These are phyloP conservation scores for Suhomyces pyralidae DNA, from an alignment of 805 yeast species.

Conservation along the genomic window DNA sequence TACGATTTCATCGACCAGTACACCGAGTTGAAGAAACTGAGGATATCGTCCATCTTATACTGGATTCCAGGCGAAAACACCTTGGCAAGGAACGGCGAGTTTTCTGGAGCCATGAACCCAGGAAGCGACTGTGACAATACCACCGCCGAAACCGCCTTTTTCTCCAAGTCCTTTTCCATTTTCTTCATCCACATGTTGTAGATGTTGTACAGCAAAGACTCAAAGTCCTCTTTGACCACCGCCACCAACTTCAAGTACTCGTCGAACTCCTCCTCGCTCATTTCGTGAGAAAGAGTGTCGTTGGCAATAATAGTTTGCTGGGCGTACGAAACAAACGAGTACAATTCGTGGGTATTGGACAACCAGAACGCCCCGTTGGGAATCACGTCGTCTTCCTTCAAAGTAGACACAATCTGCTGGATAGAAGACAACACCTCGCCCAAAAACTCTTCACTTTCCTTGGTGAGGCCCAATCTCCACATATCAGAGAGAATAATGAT, in stretches of 20 bases:
- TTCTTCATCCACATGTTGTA: conserved; percentile 97
- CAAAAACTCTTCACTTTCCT: conserved; percentile 85
- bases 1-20: conserved; percentile 92
- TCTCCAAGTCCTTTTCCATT: conserved; percentile 84
- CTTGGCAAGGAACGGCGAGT: conserved; percentile 76
- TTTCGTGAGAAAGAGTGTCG: conserved; percentile 72
- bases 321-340: conserved; percentile 91
- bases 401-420: conserved; percentile 74
- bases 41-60: conserved; percentile 91
- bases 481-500: conserved; percentile 90
- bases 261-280: conserved; percentile 86
- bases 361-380: conserved; percentile 97
- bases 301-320: conserved; percentile 87
- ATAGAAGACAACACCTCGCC: conserved; percentile 87
- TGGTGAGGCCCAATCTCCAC: conserved; percentile 96
- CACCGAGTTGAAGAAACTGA: conserved; percentile 84
- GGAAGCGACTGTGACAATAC: conserved; percentile 93
- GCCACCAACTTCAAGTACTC: conserved; percentile 87
- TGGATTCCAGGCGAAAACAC: conserved; percentile 69
- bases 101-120: conserved; percentile 88
- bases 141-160: conserved; percentile 92
- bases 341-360: conserved; percentile 91
- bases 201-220: conserved; percentile 86
- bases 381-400: conserved; percentile 82
- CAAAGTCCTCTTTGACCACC: conserved; percentile 91